A percentile compares a stretch with the other conserved stretches of the same genome.
Evolutionary conservation across 768 basidiomycete genomes (phyloP).

Genomic region (Gelatoporia subvermispora): DNA sequence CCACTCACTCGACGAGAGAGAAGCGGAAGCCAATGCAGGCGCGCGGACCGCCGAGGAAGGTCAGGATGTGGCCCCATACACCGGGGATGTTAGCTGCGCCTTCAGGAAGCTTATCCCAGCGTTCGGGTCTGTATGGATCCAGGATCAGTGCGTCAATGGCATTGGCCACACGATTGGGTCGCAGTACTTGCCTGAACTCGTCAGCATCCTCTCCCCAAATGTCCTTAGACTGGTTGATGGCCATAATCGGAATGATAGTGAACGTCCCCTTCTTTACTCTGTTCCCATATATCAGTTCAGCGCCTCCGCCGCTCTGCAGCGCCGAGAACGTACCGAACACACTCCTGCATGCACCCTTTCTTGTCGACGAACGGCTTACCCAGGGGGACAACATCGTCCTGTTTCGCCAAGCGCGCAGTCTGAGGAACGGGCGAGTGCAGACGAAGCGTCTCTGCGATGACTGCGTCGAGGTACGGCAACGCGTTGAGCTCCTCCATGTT

Average conservation of each 20-base stretch:
- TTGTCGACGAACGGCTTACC: constrained; percentile 22
- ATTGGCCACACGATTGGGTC: too few species aligned
- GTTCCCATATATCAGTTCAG: constrained; percentile 14
- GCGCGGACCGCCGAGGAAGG: constrained; percentile 61
- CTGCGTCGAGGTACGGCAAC: constrained; percentile 65
- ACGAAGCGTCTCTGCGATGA: constrained; percentile 57
- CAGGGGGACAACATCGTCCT: constrained; percentile 51
- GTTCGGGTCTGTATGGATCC: constrained; percentile 47
- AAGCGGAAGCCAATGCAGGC: constrained; percentile 69
- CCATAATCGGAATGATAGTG: constrained; percentile 43
- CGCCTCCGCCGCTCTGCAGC: background rate
- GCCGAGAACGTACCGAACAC: constrained; percentile 14
- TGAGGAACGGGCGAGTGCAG: constrained; percentile 46
- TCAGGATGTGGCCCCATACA: constrained; percentile 53
- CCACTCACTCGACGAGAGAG: constrained; percentile 51
- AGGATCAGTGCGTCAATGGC: background rate
- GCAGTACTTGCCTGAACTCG: constrained; percentile 44
- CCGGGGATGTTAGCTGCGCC: constrained; percentile 45
- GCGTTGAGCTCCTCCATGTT: constrained; percentile 65
- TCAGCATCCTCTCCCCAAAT: constrained; percentile 62
- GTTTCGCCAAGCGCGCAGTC: constrained; percentile 41
- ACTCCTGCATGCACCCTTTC: constrained; percentile 10
- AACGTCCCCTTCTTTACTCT: constrained; percentile 26
- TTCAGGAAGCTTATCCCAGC: constrained; percentile 49
- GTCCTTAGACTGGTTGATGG: constrained; percentile 44